Conservation (phyloP, 2,329 filamentous ascomycete species). For the Bisporella sp. region DNA sequence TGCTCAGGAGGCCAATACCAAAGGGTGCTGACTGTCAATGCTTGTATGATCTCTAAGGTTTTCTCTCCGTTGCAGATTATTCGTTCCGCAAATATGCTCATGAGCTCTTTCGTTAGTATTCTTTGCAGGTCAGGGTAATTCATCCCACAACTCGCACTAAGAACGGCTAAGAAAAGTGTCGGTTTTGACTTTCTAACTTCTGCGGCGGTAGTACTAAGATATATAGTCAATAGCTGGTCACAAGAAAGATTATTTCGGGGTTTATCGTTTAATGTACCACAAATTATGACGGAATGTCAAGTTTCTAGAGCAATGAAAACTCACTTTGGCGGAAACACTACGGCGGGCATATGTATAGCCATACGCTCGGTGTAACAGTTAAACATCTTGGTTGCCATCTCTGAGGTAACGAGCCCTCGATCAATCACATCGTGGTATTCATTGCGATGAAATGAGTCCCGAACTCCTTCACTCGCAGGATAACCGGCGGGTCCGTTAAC, state of each 20-base stretch:
- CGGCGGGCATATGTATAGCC: constrained; percentile 53
- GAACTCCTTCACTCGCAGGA: not conserved
- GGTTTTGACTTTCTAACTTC: constrained; percentile 55
- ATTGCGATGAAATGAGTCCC: not conserved
- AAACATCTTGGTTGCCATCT: constrained; percentile 48
- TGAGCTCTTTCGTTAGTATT: constrained; percentile 39
- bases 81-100: constrained; percentile 39
- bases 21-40: constrained; percentile 39
- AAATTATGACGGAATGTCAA: too few species aligned
- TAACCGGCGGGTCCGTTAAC: not conserved
- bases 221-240: too few species aligned
- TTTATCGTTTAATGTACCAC: too few species aligned
- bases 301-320: too few species aligned
- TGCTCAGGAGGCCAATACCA: constrained; percentile 43
- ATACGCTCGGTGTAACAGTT: constrained; percentile 52
- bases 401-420: constrained; percentile 49
- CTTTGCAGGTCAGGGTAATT: constrained; percentile 36
- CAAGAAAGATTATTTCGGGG: too few species aligned
- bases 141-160: constrained; percentile 54
- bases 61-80: constrained; percentile 43
- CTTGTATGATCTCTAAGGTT: constrained; percentile 43
- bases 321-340: constrained; percentile 43
- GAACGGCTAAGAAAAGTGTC: constrained; percentile 62
- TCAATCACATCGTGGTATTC: constrained; percentile 42
- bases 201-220: constrained; percentile 40